Evolutionary conservation across 805 yeast species (phyloP).

Genomic region (Metschnikowia peoriensis): DNA sequence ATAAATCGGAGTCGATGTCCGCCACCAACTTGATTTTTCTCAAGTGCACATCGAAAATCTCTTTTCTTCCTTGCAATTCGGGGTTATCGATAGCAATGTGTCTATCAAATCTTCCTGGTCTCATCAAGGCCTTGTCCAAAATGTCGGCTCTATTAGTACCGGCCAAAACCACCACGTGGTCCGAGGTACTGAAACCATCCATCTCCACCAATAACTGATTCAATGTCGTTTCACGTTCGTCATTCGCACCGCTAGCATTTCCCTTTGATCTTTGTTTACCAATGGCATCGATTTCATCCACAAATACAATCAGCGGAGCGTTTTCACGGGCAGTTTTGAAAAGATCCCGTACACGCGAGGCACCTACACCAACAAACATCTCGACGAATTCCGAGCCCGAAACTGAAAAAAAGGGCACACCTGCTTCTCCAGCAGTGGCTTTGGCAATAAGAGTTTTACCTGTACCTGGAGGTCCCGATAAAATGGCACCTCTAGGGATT

Average conservation of each 20-base stretch:
- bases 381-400: constrained; percentile 98
- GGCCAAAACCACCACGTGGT: constrained; percentile 94
- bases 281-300: constrained; percentile 99
- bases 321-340: constrained; percentile 88
- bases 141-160: constrained; percentile 97
- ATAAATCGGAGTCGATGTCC: constrained; percentile 41
- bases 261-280: constrained; percentile 85
- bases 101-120: constrained; percentile 98
- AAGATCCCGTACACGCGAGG: constrained; percentile 93
- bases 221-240: constrained; percentile 94
- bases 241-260: constrained; percentile 73
- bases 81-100: constrained; percentile 91
- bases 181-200: constrained; percentile 93
- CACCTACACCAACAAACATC: constrained; percentile 99
- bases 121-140: constrained; percentile 84
- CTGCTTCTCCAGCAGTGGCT: constrained; percentile 99
- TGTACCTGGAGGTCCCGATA: constrained; percentile 99
- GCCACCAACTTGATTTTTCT: constrained; percentile 53
- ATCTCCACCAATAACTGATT: constrained; percentile 95
- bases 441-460: constrained; percentile 97
- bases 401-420: constrained; percentile 93
- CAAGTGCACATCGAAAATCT: constrained; percentile 85
- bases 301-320: constrained; percentile 95
- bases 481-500: constrained; percentile 96
- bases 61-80: constrained; percentile 91